Conservation (phyloP, 257 asterid genomes). For the Solanum etuberosum region DNA sequence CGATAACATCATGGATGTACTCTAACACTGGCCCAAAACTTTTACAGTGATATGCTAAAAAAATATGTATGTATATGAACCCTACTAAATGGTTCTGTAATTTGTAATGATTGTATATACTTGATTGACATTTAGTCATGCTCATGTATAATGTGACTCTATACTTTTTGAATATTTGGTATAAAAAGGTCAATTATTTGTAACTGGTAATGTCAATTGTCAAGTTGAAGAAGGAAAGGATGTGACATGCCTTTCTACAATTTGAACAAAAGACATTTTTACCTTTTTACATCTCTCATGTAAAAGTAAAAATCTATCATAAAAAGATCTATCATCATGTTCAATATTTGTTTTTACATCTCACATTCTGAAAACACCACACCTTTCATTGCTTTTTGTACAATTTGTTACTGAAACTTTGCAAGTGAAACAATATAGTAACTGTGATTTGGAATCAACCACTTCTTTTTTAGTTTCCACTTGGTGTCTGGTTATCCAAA, state of each 20-base stretch:
- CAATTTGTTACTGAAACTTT: background rate
- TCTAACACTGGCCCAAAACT: conserved; percentile 54
- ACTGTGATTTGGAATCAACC: background rate
- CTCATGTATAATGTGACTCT: background rate
- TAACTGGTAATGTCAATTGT: background rate
- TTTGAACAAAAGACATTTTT: no score
- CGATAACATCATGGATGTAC: conserved; percentile 55
- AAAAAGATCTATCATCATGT: no score
- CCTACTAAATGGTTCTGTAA: background rate
- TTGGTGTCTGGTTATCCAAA: fast-evolving
- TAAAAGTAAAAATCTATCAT: no score
- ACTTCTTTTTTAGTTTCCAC: background rate
- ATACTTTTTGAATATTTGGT: background rate
- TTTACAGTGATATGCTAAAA: conserved; percentile 6
- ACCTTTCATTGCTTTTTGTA: background rate
- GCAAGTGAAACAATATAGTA: background rate
- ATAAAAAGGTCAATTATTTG: background rate
- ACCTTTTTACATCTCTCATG: no score
- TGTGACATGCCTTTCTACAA: background rate
- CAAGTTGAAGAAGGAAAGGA: background rate
- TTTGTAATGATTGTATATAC: background rate
- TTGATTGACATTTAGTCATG: background rate
- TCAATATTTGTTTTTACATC: no score
- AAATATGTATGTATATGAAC: background rate
- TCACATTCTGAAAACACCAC: no score